Percentiles rank a stretch among this genome's conserved stretches.
Evolutionary conservation across 345 rosid genomes (phyloP).

Genomic region (Acer yangbiense): DNA sequence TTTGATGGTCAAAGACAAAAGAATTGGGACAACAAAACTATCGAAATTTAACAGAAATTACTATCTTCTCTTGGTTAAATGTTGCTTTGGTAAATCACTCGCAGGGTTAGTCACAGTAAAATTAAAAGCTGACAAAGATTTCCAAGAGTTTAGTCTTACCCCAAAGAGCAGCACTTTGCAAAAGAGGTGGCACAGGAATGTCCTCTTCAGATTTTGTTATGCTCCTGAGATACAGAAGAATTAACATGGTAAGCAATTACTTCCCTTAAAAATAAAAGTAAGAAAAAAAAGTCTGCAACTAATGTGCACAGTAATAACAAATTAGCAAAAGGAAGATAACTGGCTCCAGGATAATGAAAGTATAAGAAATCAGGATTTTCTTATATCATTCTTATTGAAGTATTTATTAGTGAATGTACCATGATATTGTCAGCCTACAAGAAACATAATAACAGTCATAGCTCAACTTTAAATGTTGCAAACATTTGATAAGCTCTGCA

Average conservation of each 20-base stretch:
- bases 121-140: not conserved
- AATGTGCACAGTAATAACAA: not conserved
- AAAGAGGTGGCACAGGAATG: constrained; percentile 84
- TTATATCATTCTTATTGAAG: constrained; percentile 1
- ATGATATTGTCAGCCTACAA: not conserved
- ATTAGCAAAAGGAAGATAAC: not conserved
- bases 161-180: constrained; percentile 93
- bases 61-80: not conserved
- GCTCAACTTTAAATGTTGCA: not conserved
- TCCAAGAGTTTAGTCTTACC: constrained; percentile 43
- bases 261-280: not conserved
- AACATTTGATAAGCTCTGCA: too few relatives aligned
- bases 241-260: constrained; percentile 7
- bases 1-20: not conserved
- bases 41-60: not conserved
- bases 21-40: not conserved
- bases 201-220: constrained; percentile 83
- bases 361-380: not conserved
- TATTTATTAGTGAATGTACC: not conserved
- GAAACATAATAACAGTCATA: not conserved
- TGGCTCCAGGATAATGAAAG: not conserved
- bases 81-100: not conserved
- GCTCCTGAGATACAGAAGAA: constrained; percentile 53
- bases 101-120: not conserved
- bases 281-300: not conserved